These are phyloP conservation scores for Hibiscus syriacus DNA, from an alignment of 345 rosid genomes.

Conservation along the genomic window DNA sequence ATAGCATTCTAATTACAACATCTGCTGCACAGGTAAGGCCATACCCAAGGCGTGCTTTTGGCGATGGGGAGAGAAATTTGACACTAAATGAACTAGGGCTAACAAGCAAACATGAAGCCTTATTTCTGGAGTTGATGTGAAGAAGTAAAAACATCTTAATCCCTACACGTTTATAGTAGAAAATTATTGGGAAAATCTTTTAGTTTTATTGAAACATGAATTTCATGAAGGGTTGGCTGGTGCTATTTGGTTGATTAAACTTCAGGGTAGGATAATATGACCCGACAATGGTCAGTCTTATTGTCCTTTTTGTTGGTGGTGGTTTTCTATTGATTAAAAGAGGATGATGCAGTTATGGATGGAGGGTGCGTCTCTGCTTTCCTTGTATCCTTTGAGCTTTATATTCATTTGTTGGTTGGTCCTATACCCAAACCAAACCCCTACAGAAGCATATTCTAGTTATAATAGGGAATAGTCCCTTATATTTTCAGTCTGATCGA, in stretches of 20 bases:
- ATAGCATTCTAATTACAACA: neutral
- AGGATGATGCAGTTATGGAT: neutral
- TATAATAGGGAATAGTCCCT: too few species aligned
- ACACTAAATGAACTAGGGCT: constrained; percentile 82
- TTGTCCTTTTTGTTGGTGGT: constrained; percentile 3
- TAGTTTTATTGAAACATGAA: constrained; percentile 3
- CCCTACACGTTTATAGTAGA: neutral
- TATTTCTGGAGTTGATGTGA: constrained; percentile 84
- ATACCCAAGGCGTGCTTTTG: constrained; percentile 88
- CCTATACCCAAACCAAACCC: too few species aligned
- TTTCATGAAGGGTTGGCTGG: constrained; percentile 3
- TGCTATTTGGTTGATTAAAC: constrained; percentile 7
- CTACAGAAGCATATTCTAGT: too few species aligned
- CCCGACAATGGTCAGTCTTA: neutral
- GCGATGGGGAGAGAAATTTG: constrained; percentile 56
- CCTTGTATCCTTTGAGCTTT: too few species aligned
- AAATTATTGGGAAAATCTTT: constrained; percentile 3
- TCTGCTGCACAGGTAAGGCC: constrained; percentile 81
- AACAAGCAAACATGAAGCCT: constrained; percentile 90
- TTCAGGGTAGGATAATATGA: constrained; percentile 11
- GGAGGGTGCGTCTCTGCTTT: too few species aligned
- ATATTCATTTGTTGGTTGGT: neutral
- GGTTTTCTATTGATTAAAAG: neutral
- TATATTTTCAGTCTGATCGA: too few species aligned
- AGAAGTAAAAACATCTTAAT: neutral